Conservation (phyloP, 805 yeast species). For the Saccharomycopsis capsularis region DNA sequence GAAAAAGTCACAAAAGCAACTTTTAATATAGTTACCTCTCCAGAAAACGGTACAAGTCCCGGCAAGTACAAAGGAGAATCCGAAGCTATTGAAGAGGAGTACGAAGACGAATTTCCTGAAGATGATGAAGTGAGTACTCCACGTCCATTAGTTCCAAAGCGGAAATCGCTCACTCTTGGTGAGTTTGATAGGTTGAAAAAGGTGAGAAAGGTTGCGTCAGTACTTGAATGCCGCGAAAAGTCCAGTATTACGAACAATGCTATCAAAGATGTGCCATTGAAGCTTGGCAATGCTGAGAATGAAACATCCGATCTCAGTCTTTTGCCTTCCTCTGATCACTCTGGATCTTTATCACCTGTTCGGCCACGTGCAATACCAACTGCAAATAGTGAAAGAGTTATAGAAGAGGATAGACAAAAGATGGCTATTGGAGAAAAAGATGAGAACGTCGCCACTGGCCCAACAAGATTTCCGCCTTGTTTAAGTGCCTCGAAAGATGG, state of each 20-base stretch:
- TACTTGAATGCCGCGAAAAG: slow-evolving; percentile 13
- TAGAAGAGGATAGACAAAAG: neutral
- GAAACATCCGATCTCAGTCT: neutral
- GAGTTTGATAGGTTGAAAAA: slow-evolving; percentile 25
- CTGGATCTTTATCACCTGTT: neutral
- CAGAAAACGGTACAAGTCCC: neutral
- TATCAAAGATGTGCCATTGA: neutral
- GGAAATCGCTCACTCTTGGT: slow-evolving; percentile 25
- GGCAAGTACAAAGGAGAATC: slow-evolving; percentile 12
- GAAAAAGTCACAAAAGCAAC: neutral
- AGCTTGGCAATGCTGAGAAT: neutral
- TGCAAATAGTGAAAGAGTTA: neutral
- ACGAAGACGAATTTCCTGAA: slow-evolving; percentile 33
- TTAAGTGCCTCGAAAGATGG: too few relatives aligned
- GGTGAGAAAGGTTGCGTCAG: slow-evolving; percentile 28
- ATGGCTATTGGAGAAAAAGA: neutral
- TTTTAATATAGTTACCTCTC: neutral
- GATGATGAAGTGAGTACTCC: slow-evolving; percentile 23
- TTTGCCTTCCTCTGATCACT: neutral
- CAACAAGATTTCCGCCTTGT: too few relatives aligned
- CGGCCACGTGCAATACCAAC: neutral
- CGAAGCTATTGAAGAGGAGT: slow-evolving; percentile 23
- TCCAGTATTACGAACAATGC: neutral
- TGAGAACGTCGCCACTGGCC: neutral
- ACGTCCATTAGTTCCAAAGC: too few relatives aligned